Percentiles rank a stretch among this genome's conserved stretches.
These are phyloP conservation scores for Cyamopsis tetragonoloba DNA, from an alignment of 306 rosid genomes.

Conservation along the genomic window DNA sequence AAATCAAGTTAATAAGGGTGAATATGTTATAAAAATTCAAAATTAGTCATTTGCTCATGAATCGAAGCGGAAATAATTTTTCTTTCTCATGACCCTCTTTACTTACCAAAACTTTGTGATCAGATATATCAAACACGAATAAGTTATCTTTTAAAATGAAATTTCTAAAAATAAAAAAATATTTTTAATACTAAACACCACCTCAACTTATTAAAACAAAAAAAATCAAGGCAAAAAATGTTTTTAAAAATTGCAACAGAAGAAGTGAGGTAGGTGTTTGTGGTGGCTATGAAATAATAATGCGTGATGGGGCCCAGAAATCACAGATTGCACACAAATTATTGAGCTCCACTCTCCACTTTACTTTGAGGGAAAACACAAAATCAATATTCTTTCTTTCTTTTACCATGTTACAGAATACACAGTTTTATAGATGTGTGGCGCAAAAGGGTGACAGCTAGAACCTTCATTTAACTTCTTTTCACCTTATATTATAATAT, in stretches of 20 bases:
- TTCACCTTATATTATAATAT: no score
- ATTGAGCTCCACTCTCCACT: not conserved
- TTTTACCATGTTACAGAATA: not conserved
- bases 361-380: not conserved
- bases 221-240: no score
- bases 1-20: no score
- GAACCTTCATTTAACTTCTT: slow-evolving; percentile 33
- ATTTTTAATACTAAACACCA: no score
- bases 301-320: not conserved
- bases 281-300: not conserved
- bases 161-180: no score
- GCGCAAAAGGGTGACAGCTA: slow-evolving; percentile 27
- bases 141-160: no score
- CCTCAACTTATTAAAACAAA: not conserved
- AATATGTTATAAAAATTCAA: no score
- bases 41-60: no score
- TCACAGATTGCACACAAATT: not conserved
- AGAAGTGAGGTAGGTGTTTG: not conserved
- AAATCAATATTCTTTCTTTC: not conserved
- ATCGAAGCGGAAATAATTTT: no score
- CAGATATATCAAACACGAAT: no score
- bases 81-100: no score
- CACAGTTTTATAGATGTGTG: not conserved
- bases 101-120: no score
- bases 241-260: not conserved